Evolutionary conservation across 192 early-diverging fungal genomes (phyloP), one percentile per base, ranked within the genome.

Genomic region (Jimgerdemannia lactiflua): DNA sequence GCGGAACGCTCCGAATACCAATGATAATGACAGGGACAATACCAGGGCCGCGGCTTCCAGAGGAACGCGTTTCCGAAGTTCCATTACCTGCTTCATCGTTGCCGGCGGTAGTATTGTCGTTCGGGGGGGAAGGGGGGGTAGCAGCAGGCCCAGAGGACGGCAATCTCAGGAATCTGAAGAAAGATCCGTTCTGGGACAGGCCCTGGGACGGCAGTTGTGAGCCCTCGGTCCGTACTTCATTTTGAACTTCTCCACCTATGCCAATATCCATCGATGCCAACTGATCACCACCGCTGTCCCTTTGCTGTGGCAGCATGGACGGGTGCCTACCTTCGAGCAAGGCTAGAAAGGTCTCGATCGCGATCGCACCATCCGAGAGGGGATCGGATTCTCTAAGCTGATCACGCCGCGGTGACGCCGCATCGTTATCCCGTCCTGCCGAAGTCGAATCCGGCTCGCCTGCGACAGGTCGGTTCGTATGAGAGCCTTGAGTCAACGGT

Each of bases 1-100:
- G 64, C 19, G 67, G 19, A 68, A 68, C 29, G 67, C 67, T 68
- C 19, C 67, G 67, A 20, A 68, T 41, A 20, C 67, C 67, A 68
- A 68, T 41, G 67, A 68, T 68, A 41, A 68, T 68, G 40, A 68
- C 67, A 0, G 67, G 67, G 9, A 68, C 67, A 20, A 68, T 18
- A 41, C 29, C 19, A 1, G 29, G 29, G 29, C 29, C 29, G 19
- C 67, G 67, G 2, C 67, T 18, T 9, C 67, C 67, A 0, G 14
- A 14, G 6, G 49, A 14, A 59, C 49, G 49, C 6, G 49, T 14
- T 59, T 59, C 49, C 8, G 49, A 14, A 14, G 14, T 14, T 59
- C 49, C 49, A 59, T 0, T 14, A 59, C 8, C 2, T 59, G 6
- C 49, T 6, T 59, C 49, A 14, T 59, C 14, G 14, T 59, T 59